phyloP scores from a whole-genome alignment of 495 filamentous ascomycete species.

The Choiromyces venosus region DNA sequence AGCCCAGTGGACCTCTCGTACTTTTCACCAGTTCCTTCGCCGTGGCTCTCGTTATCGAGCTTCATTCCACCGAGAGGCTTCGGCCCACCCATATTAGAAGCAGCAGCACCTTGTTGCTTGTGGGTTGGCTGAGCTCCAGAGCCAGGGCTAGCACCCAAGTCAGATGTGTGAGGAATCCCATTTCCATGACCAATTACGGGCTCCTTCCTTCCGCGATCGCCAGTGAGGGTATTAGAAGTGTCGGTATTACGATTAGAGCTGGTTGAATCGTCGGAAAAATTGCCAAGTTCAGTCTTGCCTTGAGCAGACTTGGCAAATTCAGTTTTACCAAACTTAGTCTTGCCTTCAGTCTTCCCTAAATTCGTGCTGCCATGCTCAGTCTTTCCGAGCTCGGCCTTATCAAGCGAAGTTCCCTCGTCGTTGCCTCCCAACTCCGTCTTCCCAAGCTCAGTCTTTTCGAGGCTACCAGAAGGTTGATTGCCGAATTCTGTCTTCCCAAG shows the following conservation, averaged over 20 bases:
- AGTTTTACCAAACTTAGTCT: not conserved
- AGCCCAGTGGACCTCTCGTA: conserved; percentile 54
- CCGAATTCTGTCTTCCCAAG: not conserved
- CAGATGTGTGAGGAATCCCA: not conserved
- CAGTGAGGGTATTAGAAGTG: not conserved
- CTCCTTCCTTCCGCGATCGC: not conserved
- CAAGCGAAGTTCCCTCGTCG: not conserved
- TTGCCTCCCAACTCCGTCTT: not conserved
- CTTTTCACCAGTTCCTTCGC: conserved; percentile 50
- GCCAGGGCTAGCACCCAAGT: not conserved
- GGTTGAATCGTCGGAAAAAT: not conserved
- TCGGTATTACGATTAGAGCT: not conserved
- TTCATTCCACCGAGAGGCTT: conserved; percentile 28
- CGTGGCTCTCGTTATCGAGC: conserved; percentile 22
- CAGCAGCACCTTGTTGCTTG: conserved; percentile 43
- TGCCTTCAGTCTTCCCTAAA: not conserved
- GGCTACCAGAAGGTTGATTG: not conserved
- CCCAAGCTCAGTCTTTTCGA: not conserved
- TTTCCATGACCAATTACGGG: not conserved
- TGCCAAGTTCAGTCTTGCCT: not conserved
- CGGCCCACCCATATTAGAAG: conserved; percentile 17
- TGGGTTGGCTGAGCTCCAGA: conserved; percentile 18
- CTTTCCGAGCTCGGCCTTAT: not conserved
- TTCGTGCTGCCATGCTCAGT: not conserved
- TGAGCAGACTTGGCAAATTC: not conserved